A percentile compares a stretch with the other conserved stretches of the same genome.
Conservation (phyloP, 768 basidiomycete species). For the Guyanaporus albipodus region DNA sequence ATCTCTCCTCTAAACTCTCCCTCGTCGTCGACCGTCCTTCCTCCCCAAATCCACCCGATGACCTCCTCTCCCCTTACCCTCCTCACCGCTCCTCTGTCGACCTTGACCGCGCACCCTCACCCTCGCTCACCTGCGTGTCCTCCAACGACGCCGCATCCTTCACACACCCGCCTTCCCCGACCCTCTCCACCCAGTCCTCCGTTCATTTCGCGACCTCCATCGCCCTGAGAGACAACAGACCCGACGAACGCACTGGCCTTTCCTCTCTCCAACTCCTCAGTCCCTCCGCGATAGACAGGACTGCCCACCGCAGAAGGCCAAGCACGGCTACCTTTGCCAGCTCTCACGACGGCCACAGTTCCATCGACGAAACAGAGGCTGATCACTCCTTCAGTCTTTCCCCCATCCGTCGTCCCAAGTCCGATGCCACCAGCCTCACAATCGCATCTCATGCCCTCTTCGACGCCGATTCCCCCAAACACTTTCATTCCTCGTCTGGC, state of each 20-base stretch:
- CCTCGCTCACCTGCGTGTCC: constrained; percentile 31
- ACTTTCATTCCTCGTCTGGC: neutral
- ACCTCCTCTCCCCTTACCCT: constrained; percentile 25
- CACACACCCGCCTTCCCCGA: constrained; percentile 66
- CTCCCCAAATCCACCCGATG: neutral
- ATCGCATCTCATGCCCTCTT: constrained; percentile 36
- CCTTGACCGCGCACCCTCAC: constrained; percentile 26
- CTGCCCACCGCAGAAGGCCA: constrained; percentile 47
- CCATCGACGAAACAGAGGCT: constrained; percentile 46
- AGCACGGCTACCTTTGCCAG: constrained; percentile 57
- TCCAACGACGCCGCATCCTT: constrained; percentile 42
- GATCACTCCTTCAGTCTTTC: constrained; percentile 36
- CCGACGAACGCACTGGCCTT: constrained; percentile 51
- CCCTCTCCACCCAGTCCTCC: constrained; percentile 62
- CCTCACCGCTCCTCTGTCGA: constrained; percentile 29
- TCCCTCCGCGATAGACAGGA: constrained; percentile 32
- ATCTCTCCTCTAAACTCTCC: constrained; percentile 31
- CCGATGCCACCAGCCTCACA: constrained; percentile 32
- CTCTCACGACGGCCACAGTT: constrained; percentile 34
- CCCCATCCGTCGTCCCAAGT: constrained; percentile 34
- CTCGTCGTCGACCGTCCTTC: constrained; percentile 8
- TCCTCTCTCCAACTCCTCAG: constrained; percentile 50
- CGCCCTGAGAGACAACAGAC: constrained; percentile 65
- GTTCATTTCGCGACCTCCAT: constrained; percentile 55
- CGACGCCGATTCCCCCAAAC: constrained; percentile 35